Base-by-base conservation (phyloP, 2,329 filamentous ascomycete species). In the Achaetomium macrosporum region DNA sequence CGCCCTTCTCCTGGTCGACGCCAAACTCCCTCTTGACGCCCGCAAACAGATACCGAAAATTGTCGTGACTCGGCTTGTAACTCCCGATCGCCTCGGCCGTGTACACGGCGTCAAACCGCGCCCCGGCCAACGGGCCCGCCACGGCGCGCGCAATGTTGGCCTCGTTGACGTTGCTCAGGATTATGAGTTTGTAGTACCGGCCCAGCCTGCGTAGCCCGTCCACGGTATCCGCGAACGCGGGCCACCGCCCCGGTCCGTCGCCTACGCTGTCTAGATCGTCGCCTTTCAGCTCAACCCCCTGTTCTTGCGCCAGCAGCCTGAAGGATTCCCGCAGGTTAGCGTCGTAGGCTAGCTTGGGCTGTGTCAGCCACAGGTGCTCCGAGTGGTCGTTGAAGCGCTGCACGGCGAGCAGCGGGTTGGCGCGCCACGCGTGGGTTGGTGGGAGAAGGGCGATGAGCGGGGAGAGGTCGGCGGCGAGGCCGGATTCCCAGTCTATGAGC, bases 401-500 rank as follows among this genome's bases (percentile, higher is more conserved):
- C 48, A 74, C 66, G 19, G 71, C 69, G 45, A 74, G 69, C 29
- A 75, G 69, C 12, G 72, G 65, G 16, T 69, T 59, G 20, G 70
- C 65, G 37, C 65, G 64, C 51, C 70, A 64, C 0, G 67, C 63
- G 59, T 76, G 68, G 6, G 64, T 56, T 3, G 66, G 29, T 0
- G 72, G 69, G 0, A 77, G 68, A n/a, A 65, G 68, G 29, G 74
- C 64, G 33, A 81, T 68, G 12, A 80, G 63, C 0, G 78, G 74
- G 20, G 67, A 61, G 1, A 90, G 73, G 3, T 77, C 74, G 2
- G 68, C 59, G 47, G 77, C 68, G 52, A 89, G 77, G 54, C 85
- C 85, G n/a, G 71, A 66, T 66, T 90, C 84, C 86, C 85, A 90
- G 72, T 91, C 85, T 55, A 91, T 81, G 3, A 91, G 76, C 0